phyloP scores from a whole-genome alignment of 257 asterid genomes.

The Gentiana straminea region DNA sequence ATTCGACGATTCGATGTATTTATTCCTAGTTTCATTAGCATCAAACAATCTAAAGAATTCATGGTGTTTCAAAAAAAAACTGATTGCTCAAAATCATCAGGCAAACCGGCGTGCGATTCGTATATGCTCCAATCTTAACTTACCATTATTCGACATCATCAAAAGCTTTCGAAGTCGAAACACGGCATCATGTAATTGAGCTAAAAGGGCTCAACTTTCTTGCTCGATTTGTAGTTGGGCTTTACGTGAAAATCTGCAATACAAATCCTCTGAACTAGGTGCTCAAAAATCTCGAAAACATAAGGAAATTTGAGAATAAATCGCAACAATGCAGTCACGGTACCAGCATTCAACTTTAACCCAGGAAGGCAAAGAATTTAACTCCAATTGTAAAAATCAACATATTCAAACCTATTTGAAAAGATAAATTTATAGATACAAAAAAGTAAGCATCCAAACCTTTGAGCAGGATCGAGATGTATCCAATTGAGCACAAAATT shows the following conservation, averaged over 20 bases:
- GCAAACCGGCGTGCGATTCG: slow-evolving; percentile 79
- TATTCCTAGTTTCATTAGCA: slow-evolving; percentile 73
- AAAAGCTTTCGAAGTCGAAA: slow-evolving; percentile 51
- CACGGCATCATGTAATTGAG: slow-evolving; percentile 53
- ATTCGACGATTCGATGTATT: slow-evolving; percentile 68
- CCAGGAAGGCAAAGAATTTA: too few species aligned
- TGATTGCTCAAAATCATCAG: slow-evolving; percentile 76
- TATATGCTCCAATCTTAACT: slow-evolving; percentile 65
- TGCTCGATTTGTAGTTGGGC: slow-evolving; percentile 53
- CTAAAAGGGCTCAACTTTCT: slow-evolving; percentile 54
- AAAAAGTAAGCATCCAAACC: too few species aligned
- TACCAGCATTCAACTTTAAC: too few species aligned
- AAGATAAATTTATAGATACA: too few species aligned
- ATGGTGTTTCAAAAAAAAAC: slow-evolving; percentile 51
- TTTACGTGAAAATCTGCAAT: slow-evolving; percentile 52
- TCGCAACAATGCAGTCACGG: background rate
- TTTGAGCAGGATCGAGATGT: too few species aligned
- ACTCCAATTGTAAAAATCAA: too few species aligned
- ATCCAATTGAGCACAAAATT: too few species aligned
- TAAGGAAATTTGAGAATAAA: slow-evolving; percentile 75
- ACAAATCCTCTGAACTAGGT: slow-evolving; percentile 81
- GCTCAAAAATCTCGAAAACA: slow-evolving; percentile 80
- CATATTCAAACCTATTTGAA: too few species aligned
- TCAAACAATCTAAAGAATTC: slow-evolving; percentile 60
- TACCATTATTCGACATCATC: slow-evolving; percentile 60